phyloP scores from a whole-genome alignment of 108 stramenopile species.

The Stephanodiscus triporus region DNA sequence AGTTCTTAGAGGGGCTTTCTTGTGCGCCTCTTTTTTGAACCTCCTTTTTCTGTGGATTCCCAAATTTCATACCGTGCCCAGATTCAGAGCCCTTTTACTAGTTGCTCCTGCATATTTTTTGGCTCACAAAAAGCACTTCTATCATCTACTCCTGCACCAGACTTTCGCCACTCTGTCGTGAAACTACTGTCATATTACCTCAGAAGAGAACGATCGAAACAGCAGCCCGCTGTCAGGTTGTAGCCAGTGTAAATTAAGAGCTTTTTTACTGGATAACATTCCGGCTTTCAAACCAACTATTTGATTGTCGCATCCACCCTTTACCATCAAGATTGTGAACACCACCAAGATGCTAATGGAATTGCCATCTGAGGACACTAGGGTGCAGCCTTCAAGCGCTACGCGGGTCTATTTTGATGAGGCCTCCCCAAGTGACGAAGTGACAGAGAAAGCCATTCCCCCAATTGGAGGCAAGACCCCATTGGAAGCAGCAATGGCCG shows the following conservation, averaged over 20 bases:
- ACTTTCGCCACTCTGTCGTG: no score
- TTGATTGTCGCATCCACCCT: background rate
- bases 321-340: background rate
- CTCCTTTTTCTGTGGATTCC: no score
- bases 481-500: constrained; percentile 13
- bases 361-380: background rate
- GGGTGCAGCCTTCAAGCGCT: background rate
- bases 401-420: background rate
- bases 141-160: no score
- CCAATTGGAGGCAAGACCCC: background rate
- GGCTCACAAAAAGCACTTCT: no score
- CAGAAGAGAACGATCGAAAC: constrained; percentile 1
- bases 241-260: background rate
- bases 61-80: no score
- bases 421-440: background rate
- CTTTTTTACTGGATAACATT: background rate
- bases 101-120: no score
- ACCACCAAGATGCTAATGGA: constrained; percentile 5
- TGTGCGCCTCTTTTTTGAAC: no score
- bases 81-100: no score
- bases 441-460: constrained; percentile 1
- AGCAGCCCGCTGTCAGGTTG: background rate
- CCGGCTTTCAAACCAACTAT: background rate
- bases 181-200: constrained; percentile 2
- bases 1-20: no score